phyloP scores from a whole-genome alignment of 1,284 basidiomycete genomes.

The Stygiomarasmius scandens region DNA sequence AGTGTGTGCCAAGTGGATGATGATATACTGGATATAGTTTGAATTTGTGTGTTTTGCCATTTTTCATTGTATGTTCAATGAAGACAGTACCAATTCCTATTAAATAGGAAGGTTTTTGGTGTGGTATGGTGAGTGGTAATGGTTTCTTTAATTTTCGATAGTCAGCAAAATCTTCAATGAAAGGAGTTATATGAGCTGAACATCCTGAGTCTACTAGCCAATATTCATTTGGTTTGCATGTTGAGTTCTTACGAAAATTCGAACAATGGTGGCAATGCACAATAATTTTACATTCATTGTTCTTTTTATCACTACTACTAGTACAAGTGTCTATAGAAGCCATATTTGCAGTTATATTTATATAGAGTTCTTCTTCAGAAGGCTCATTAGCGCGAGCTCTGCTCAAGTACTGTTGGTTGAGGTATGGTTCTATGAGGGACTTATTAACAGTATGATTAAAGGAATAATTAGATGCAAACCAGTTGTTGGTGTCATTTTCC shows the following conservation, averaged over 20 bases:
- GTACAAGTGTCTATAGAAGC: background rate
- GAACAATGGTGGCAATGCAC: background rate
- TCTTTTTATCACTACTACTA: too few species aligned
- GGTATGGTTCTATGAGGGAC: too few species aligned
- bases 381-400: too few species aligned
- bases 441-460: too few species aligned
- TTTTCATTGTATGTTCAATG: background rate
- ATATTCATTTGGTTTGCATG: background rate
- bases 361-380: too few species aligned
- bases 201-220: conserved; percentile 21
- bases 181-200: conserved; percentile 12
- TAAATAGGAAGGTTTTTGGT: background rate
- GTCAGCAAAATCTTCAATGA: conserved; percentile 3
- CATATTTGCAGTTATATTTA: too few species aligned
- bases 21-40: background rate
- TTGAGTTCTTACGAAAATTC: background rate
- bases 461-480: too few species aligned
- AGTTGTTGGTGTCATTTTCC: too few species aligned
- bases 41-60: background rate
- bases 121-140: conserved; percentile 5
- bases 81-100: background rate
- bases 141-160: background rate
- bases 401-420: too few species aligned
- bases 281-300: background rate
- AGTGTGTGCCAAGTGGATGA: background rate